These are phyloP conservation scores for Solanum stenotomum DNA, from an alignment of 257 asterid species.

Conservation along the genomic window DNA sequence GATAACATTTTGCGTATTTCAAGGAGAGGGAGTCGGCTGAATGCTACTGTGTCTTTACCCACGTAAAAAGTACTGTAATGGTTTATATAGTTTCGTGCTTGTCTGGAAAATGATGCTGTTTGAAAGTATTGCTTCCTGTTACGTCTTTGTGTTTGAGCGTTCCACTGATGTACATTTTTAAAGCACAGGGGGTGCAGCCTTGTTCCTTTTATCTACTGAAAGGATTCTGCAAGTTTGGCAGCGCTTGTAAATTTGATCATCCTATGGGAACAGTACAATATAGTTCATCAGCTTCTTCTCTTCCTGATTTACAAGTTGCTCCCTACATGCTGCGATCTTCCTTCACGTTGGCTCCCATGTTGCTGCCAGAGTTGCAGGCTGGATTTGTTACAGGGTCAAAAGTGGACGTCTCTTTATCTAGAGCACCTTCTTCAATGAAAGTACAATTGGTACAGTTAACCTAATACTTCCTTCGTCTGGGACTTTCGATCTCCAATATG, in stretches of 20 bases:
- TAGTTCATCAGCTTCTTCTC: constrained; percentile 36
- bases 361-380: constrained; percentile 40
- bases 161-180: not conserved
- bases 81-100: not conserved
- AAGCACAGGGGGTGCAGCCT: constrained; percentile 75
- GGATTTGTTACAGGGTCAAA: constrained; percentile 28
- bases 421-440: constrained; percentile 15
- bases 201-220: constrained; percentile 78
- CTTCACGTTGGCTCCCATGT: constrained; percentile 18
- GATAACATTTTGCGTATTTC: not conserved
- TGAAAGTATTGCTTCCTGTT: not conserved
- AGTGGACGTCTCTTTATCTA: constrained; percentile 12
- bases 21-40: not conserved
- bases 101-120: not conserved
- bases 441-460: constrained; percentile 19
- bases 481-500: constrained; percentile 7
- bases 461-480: constrained; percentile 15
- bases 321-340: constrained; percentile 14
- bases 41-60: not conserved
- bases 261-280: constrained; percentile 43
- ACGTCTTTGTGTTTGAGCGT: not conserved
- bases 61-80: not conserved
- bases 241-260: constrained; percentile 77
- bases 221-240: constrained; percentile 78
- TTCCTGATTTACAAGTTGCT: constrained; percentile 55